phyloP scores from a whole-genome alignment of 768 basidiomycete species.

The Hygrophorus russula region DNA sequence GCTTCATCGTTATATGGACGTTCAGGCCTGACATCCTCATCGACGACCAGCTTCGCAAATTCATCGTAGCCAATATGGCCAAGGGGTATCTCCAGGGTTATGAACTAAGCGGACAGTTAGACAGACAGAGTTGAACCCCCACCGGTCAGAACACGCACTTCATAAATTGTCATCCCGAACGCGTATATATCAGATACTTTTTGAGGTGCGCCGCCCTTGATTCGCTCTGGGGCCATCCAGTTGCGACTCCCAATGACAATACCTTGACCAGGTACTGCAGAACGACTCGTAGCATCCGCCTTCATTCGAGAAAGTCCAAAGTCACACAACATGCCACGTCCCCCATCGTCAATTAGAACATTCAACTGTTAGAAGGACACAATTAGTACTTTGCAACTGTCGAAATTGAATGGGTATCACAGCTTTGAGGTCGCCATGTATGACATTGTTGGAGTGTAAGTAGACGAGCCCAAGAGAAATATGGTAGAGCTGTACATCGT shows the following conservation, averaged over 20 bases:
- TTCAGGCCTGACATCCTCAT: conserved; percentile 11
- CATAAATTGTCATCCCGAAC: conserved; percentile 9
- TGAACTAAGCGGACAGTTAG: background rate
- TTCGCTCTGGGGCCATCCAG: conserved; percentile 19
- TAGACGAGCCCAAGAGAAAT: conserved; percentile 15
- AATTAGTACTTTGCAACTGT: background rate
- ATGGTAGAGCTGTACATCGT: conserved; percentile 7
- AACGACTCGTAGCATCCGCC: conserved; percentile 13
- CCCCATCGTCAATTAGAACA: conserved; percentile 16
- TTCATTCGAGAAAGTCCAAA: conserved; percentile 18
- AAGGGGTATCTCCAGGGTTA: conserved; percentile 12
- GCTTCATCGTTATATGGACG: conserved; percentile 13
- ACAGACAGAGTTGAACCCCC: too few species aligned
- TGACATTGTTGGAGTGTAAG: conserved; percentile 15
- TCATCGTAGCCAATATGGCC: conserved; percentile 8
- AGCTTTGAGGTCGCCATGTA: conserved; percentile 19
- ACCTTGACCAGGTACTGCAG: background rate
- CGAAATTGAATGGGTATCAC: background rate
- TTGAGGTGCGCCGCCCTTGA: conserved; percentile 10
- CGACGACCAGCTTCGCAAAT: conserved; percentile 10
- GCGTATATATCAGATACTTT: conserved; percentile 14
- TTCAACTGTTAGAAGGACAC: conserved; percentile 7
- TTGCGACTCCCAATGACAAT: conserved; percentile 12
- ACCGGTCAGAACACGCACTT: conserved; percentile 13
- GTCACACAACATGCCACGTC: conserved; percentile 15